phyloP scores from a whole-genome alignment of 805 yeast genomes.

The Barnettozyma sp. region DNA sequence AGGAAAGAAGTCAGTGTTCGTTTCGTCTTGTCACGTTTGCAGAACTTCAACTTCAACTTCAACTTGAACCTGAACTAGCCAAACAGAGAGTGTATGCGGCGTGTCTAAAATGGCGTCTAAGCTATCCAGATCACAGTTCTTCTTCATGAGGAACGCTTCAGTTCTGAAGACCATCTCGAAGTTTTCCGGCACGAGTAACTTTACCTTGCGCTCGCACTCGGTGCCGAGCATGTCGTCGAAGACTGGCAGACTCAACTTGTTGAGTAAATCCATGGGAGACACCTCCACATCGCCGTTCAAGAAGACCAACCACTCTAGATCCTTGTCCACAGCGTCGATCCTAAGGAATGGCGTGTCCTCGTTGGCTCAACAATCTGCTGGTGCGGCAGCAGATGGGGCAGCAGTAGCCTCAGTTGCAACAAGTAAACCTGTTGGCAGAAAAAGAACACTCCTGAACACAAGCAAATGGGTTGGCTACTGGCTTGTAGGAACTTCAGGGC shows the following conservation, averaged over 20 bases:
- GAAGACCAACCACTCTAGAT: constrained; percentile 3
- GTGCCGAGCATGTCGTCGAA: too few species aligned
- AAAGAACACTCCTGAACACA: constrained; percentile 18
- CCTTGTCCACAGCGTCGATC: constrained; percentile 11
- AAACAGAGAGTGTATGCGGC: too few species aligned
- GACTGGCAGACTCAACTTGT: constrained; percentile 4
- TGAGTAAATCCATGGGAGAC: neutral
- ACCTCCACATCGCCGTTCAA: constrained; percentile 2
- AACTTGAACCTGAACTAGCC: too few species aligned
- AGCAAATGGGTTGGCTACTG: constrained; percentile 73
- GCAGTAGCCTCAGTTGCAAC: too few species aligned
- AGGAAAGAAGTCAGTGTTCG: too few species aligned
- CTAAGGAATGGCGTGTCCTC: constrained; percentile 4
- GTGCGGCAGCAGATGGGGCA: constrained; percentile 2
- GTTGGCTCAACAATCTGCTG: neutral
- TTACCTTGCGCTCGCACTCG: constrained; percentile 9
- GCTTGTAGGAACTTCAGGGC: constrained; percentile 77
- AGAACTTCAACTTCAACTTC: too few species aligned
- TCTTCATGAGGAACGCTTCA: constrained; percentile 48
- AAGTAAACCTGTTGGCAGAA: constrained; percentile 6
- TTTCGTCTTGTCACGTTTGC: too few species aligned
- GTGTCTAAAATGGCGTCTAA: constrained; percentile 14
- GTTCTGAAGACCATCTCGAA: constrained; percentile 30
- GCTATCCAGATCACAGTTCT: constrained; percentile 47
- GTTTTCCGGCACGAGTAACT: constrained; percentile 17